Percentiles rank a stretch among this genome's conserved stretches.
These are phyloP conservation scores for Mortierella sp. DNA, from an alignment of 371 early-diverging fungal species.

Conservation along the genomic window DNA sequence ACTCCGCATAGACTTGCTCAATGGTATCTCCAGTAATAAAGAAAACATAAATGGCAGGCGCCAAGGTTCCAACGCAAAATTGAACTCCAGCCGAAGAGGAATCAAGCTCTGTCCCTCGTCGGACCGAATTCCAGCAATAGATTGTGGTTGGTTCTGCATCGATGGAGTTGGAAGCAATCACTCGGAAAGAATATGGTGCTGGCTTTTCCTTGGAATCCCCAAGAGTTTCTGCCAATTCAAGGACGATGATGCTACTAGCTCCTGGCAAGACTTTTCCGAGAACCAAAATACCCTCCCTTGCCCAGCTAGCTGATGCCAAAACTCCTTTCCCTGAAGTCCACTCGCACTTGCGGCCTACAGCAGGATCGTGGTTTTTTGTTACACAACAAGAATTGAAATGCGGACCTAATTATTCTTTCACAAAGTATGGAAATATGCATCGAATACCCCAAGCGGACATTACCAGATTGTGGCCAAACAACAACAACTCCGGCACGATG, in stretches of 20 bases:
- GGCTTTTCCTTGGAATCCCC: neutral
- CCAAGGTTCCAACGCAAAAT: conserved; percentile 46
- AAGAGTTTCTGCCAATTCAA: conserved; percentile 13
- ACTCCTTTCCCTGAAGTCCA: conserved; percentile 21
- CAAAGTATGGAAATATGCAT: neutral
- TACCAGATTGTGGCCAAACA: conserved; percentile 18
- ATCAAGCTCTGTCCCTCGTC: neutral
- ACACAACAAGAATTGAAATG: neutral
- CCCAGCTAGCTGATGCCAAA: conserved; percentile 32
- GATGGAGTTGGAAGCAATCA: conserved; percentile 9
- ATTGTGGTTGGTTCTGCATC: conserved; percentile 43
- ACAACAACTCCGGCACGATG: conserved; percentile 41
- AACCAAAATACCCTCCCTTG: conserved; percentile 19
- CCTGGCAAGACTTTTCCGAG: conserved; percentile 33
- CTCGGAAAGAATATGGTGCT: neutral
- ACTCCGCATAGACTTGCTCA: conserved; percentile 32
- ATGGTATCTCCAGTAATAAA: conserved; percentile 13
- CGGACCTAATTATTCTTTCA: neutral
- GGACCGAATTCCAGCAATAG: conserved; percentile 31
- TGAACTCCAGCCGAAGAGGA: neutral
- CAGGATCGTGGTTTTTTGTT: neutral
- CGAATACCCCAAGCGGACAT: neutral
- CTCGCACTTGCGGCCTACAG: conserved; percentile 12
- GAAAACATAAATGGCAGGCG: conserved; percentile 36
- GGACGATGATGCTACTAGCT: conserved; percentile 23